Evolutionary conservation across 192 early-diverging fungal genomes (phyloP).

Genomic region (Fimicolochytrium jonesii): DNA sequence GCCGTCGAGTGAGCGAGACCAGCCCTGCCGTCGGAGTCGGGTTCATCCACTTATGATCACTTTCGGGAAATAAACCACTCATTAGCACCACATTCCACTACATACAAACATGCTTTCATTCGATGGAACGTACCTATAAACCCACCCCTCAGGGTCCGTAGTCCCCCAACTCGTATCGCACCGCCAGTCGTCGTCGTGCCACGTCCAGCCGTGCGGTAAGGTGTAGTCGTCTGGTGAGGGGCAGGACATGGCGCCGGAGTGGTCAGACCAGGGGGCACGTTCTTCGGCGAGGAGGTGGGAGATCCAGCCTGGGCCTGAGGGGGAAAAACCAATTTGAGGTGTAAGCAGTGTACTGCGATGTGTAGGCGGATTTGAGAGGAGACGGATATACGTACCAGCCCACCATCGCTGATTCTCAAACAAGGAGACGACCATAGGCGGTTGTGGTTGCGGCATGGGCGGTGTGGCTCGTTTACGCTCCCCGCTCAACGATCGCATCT

Average conservation of each 20-base stretch:
- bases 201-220: constrained; percentile 50
- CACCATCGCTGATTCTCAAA: constrained; percentile 80
- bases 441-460: neutral
- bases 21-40: neutral
- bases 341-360: neutral
- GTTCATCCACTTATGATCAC: constrained; percentile 19
- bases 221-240: constrained; percentile 51
- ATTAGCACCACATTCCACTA: neutral
- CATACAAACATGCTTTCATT: neutral
- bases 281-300: constrained; percentile 57
- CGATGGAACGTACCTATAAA: constrained; percentile 11
- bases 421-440: constrained; percentile 23
- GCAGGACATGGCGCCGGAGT: constrained; percentile 41
- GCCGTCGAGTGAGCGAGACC: constrained; percentile 6
- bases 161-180: constrained; percentile 39
- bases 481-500: too few relatives aligned
- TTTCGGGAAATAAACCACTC: neutral
- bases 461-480: too few relatives aligned
- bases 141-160: constrained; percentile 22
- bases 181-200: constrained; percentile 60
- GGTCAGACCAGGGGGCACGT: constrained; percentile 65
- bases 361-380: neutral
- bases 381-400: constrained; percentile 34
- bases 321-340: neutral
- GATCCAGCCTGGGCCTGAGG: constrained; percentile 62